Evolutionary conservation across 352 stramenopile genomes (phyloP), one percentile per base, ranked within the genome.

Genomic region (Phytopythium ostracodes): DNA sequence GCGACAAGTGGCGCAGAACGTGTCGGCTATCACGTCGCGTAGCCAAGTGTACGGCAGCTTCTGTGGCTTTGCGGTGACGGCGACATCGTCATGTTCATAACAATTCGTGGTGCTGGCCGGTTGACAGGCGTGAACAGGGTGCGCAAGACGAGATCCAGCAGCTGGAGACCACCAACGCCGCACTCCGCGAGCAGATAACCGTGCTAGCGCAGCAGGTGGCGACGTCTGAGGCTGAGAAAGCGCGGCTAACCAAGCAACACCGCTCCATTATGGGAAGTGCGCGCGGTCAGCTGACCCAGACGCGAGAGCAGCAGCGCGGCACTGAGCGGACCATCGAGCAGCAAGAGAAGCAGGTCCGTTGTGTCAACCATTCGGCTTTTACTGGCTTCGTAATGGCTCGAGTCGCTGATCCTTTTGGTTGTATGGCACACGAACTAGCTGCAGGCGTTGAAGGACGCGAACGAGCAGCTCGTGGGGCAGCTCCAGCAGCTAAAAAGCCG

Each of bases 201-300:
- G 70, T 57, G 2, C 66, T 88, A 2, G 55, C 56, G 1, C 31
- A 56, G 1, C 78, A 90, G 44, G 35, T 83, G 20, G 58, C 72
- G 15, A 43, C 51, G 10, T 55, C 60, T 4, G 66, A 87, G 53
- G 29, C 64, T 12, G 72, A 81, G 22, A 67, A 74, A 35, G 44
- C 61, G 22, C 65, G 66, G 1, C 59, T 69, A 22, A 64, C 59
- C 29, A 58, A 60, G 18, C 76, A 86, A 27, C 75, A 84, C 52
- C 76, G 73, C 36, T 47, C 31, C 1, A 59, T 73, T 0, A 27
- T 87, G 2, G 67, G 82, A n/a, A 69, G 68, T 6, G 57, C 78
- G 25, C 74, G 66, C 17, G 22, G 8, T 0, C 65, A 79, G 47
- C 63, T 82, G 2, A 61, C 67, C 2, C 31, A 27, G 24, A 31